Evolutionary conservation across 768 basidiomycete species (phyloP).

Genomic region (Fibroporia radiculosa): DNA sequence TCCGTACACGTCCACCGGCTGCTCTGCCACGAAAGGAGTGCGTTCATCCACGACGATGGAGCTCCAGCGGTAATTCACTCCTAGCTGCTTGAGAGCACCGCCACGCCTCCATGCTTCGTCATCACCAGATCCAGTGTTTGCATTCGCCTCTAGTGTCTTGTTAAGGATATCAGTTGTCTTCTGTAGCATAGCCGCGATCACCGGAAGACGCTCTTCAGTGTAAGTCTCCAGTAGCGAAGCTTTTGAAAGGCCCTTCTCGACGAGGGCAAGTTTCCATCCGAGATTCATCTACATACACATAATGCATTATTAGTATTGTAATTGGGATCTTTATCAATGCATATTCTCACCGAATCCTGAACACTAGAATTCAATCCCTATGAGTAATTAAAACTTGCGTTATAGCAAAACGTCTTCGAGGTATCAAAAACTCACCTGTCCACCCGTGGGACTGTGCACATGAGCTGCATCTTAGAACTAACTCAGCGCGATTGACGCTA

Average conservation of each 20-base stretch:
- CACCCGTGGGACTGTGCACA: slow-evolving; percentile 36
- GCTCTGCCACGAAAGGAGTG: neutral
- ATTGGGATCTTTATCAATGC: neutral
- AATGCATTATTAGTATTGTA: neutral
- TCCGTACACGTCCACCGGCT: neutral
- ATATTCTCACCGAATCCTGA: slow-evolving; percentile 20
- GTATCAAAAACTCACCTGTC: slow-evolving; percentile 21
- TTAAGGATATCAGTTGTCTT: slow-evolving; percentile 9
- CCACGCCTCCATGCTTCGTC: slow-evolving; percentile 1
- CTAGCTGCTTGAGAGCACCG: slow-evolving; percentile 31
- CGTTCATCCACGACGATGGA: slow-evolving; percentile 35
- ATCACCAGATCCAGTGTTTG: neutral
- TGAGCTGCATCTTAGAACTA: slow-evolving; percentile 47
- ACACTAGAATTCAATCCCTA: slow-evolving; percentile 24
- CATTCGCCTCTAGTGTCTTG: neutral
- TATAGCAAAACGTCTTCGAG: too few species aligned
- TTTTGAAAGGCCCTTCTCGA: slow-evolving; percentile 17
- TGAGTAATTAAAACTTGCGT: too few species aligned
- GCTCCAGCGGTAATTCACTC: slow-evolving; percentile 49
- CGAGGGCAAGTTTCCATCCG: slow-evolving; percentile 25
- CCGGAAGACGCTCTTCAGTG: slow-evolving; percentile 23
- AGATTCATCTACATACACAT: slow-evolving; percentile 19
- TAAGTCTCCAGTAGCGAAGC: slow-evolving; percentile 21
- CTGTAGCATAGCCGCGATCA: slow-evolving; percentile 24
- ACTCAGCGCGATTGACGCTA: neutral